These are phyloP conservation scores for Torulaspora globosa DNA, from an alignment of 1,139 yeast species.

Conservation along the genomic window DNA sequence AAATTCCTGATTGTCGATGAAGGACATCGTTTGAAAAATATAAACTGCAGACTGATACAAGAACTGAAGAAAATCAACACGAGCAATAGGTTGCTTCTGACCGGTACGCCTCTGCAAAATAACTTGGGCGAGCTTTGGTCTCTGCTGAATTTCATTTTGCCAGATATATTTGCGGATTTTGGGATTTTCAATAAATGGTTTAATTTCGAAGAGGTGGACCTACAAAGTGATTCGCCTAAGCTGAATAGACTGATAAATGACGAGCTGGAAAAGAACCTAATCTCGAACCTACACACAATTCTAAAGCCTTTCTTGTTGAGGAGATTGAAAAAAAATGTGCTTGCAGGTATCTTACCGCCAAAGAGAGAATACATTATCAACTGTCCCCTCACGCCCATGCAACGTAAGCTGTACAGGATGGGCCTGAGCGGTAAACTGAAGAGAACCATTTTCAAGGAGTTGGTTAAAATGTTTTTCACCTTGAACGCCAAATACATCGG, in stretches of 20 bases:
- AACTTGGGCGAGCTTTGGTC: constrained; percentile 90
- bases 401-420: constrained; percentile 58
- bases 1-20: constrained; percentile 89
- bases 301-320: constrained; percentile 82
- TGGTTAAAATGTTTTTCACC: constrained; percentile 44
- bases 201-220: constrained; percentile 54
- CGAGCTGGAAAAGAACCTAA: constrained; percentile 59
- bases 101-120: constrained; percentile 94
- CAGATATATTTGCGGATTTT: constrained; percentile 87
- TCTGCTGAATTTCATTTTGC: constrained; percentile 76
- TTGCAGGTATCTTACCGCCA: constrained; percentile 62
- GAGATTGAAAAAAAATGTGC: constrained; percentile 70
- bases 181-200: constrained; percentile 92
- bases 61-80: constrained; percentile 64
- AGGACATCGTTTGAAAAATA: constrained; percentile 86
- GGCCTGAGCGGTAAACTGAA: constrained; percentile 50
- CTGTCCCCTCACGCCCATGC: constrained; percentile 60
- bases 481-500: constrained; percentile 39
- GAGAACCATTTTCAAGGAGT: constrained; percentile 42
- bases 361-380: constrained; percentile 85
- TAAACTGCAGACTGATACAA: constrained; percentile 67
- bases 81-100: constrained; percentile 67
- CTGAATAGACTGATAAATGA: constrained; percentile 47
- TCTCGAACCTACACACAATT: constrained; percentile 78
- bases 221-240: constrained; percentile 42